Evolutionary conservation across 2,329 filamentous ascomycete species (phyloP), one percentile per base, ranked within the genome.

Genomic region (Orbilia blumenaviensis): DNA sequence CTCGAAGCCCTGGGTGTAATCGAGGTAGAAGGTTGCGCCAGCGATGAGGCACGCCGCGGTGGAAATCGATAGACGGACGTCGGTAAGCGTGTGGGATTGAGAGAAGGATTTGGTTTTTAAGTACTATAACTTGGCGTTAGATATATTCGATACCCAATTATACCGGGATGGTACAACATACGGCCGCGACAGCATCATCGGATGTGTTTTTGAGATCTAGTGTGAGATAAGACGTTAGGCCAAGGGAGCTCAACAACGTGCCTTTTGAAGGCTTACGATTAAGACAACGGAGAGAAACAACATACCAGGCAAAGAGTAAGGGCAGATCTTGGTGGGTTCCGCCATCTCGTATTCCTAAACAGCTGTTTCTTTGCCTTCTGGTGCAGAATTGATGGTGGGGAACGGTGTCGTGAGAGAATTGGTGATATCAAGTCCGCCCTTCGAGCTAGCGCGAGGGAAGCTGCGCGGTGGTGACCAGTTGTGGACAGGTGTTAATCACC

Each of bases 191-290:
- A 69, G 94, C 93, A 84, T 99, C 95, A 85, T 99, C 95, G 79
- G 92, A 93, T 41, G 94, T 96, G 85, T 95, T 96, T 84, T 98
- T 98, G 78, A 99, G 90, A 83, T 98, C 95, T 96, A 82, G 21
- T 68, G 34, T 61, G 8, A 12, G 41, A 14, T 14, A 34, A 23
- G 10, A 29, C 1, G 46, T 38, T 36, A 38, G 34, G n/a, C n/a
- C n/a, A n/a, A 27, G 27, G n/a, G n/a, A n/a, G n/a, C n/a, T n/a
- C n/a, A n/a, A n/a, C n/a, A n/a, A n/a, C n/a, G n/a, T n/a, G n/a
- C n/a, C n/a, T n/a, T n/a, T n/a, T n/a, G n/a, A n/a, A 2, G 36
- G 10, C 36, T 61, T 6, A 18, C 2, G 4, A 48, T 42, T 42
- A n/a, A 36, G 29, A 60, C 5, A 2, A 48, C 8, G 16, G 32